phyloP scores from a whole-genome alignment of 2,329 filamentous ascomycete genomes.

The Colletotrichum sp. region DNA sequence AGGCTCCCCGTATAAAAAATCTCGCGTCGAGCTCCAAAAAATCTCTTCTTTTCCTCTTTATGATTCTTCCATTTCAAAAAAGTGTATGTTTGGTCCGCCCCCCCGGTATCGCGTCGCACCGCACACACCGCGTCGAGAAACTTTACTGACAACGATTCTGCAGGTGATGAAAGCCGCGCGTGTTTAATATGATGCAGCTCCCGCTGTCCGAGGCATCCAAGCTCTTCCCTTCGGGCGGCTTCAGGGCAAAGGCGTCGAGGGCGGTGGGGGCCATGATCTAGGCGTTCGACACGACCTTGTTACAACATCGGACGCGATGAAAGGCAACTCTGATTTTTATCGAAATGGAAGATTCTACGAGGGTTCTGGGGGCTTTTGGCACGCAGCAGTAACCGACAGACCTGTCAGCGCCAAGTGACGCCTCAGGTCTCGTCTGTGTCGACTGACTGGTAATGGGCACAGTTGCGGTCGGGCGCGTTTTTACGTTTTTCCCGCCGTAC shows the following conservation, averaged over 20 bases:
- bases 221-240: slow-evolving; percentile 89
- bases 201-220: slow-evolving; percentile 67
- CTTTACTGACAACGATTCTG: slow-evolving; percentile 26
- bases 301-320: slow-evolving; percentile 94
- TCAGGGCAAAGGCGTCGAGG: slow-evolving; percentile 80
- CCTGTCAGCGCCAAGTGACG: slow-evolving; percentile 9
- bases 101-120: slow-evolving; percentile 6
- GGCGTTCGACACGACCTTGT: slow-evolving; percentile 99
- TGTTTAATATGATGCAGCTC: slow-evolving; percentile 88
- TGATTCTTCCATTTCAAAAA: slow-evolving; percentile 99
- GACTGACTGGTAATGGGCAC: not conserved
- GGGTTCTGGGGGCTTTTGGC: not conserved
- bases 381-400: not conserved
- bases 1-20: slow-evolving; percentile 40
- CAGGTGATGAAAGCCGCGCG: slow-evolving; percentile 99
- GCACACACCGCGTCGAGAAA: not conserved
- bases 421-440: not conserved
- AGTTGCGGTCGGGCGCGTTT: not conserved
- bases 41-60: slow-evolving; percentile 63
- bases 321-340: slow-evolving; percentile 88
- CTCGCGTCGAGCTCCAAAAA: slow-evolving; percentile 32
- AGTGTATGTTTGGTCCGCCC: slow-evolving; percentile 68
- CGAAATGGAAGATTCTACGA: slow-evolving; percentile 31
- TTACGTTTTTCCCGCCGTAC: not conserved
- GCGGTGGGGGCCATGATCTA: slow-evolving; percentile 83